A percentile compares a stretch with the other conserved stretches of the same genome.
Evolutionary conservation across 2,329 filamentous ascomycete species (phyloP).

Genomic region (Colletotrichum brevisporum): DNA sequence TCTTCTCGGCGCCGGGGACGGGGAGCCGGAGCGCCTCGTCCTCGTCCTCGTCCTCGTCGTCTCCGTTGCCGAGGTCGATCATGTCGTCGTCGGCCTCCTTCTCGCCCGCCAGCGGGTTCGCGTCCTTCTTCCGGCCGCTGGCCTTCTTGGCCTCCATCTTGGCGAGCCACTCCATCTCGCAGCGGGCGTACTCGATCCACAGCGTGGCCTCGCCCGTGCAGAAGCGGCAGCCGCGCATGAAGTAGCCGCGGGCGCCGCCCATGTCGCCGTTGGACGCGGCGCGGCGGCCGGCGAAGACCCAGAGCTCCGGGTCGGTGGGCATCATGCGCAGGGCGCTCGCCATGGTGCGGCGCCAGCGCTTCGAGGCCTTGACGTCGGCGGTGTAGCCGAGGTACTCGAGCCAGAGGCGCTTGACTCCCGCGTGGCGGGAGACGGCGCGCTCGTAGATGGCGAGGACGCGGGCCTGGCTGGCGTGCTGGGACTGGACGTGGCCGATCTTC

Average conservation of each 20-base stretch:
- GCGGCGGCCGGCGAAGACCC: constrained; percentile 86
- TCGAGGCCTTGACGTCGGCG: constrained; percentile 75
- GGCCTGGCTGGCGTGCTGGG: constrained; percentile 80
- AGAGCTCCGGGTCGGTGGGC: constrained; percentile 85
- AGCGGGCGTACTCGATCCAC: constrained; percentile 91
- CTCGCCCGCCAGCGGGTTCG: constrained; percentile 60
- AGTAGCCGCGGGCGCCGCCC: constrained; percentile 85
- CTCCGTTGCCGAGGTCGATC: constrained; percentile 61
- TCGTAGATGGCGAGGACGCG: constrained; percentile 93
- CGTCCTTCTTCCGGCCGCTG: constrained; percentile 71
- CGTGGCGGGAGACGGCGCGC: constrained; percentile 86
- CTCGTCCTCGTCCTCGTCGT: constrained; percentile 60
- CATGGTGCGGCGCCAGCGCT: constrained; percentile 75
- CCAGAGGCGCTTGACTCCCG: constrained; percentile 87
- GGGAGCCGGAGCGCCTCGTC: constrained; percentile 60
- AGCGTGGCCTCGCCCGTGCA: constrained; percentile 81
- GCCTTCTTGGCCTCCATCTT: constrained; percentile 83
- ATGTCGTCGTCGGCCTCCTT: constrained; percentile 64
- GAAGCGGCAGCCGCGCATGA: constrained; percentile 90
- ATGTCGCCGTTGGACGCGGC: constrained; percentile 89
- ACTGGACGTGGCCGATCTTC: constrained; percentile 76
- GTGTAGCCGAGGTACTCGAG: constrained; percentile 90
- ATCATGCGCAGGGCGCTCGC: constrained; percentile 85
- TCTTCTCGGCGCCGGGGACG: constrained; percentile 59
- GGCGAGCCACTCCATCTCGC: constrained; percentile 93